Evolutionary conservation across 768 basidiomycete species (phyloP).

Genomic region (Russula griseocarnosa): DNA sequence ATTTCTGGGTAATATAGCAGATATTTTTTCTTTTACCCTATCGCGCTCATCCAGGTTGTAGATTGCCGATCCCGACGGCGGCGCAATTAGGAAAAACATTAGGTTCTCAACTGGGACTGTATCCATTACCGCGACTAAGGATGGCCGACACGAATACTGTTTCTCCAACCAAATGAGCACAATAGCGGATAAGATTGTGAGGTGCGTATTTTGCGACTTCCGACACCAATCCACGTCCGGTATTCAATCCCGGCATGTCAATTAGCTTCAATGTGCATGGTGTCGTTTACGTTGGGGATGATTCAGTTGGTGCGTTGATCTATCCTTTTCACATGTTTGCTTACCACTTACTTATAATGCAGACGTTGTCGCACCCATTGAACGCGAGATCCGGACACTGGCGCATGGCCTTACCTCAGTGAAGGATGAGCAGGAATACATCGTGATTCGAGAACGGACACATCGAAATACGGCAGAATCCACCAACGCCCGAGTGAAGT

Average conservation of each 20-base stretch:
- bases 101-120: conserved; percentile 86
- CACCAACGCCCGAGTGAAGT: conserved; percentile 93
- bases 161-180: conserved; percentile 99
- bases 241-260: conserved; percentile 12
- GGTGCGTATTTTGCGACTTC: conserved; percentile 45
- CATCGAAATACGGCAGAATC: conserved; percentile 95
- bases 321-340: not conserved
- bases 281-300: conserved; percentile 74
- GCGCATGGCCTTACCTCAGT: conserved; percentile 79
- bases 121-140: conserved; percentile 79
- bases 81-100: conserved; percentile 70
- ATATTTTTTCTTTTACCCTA: not conserved
- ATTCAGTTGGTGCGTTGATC: conserved; percentile 66
- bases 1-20: conserved; percentile 77
- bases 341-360: conserved; percentile 24
- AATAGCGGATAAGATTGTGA: conserved; percentile 91
- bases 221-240: not conserved
- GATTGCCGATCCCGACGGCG: conserved; percentile 74
- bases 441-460: conserved; percentile 86
- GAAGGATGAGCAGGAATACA: conserved; percentile 99
- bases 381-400: conserved; percentile 87
- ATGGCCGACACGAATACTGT: conserved; percentile 92
- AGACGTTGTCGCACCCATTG: conserved; percentile 91
- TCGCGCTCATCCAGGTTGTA: conserved; percentile 35
- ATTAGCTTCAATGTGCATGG: conserved; percentile 96